Evolutionary conservation across 2,329 filamentous ascomycete species (phyloP), one percentile per base, ranked within the genome.

Genomic region (Shiraia sp.): DNA sequence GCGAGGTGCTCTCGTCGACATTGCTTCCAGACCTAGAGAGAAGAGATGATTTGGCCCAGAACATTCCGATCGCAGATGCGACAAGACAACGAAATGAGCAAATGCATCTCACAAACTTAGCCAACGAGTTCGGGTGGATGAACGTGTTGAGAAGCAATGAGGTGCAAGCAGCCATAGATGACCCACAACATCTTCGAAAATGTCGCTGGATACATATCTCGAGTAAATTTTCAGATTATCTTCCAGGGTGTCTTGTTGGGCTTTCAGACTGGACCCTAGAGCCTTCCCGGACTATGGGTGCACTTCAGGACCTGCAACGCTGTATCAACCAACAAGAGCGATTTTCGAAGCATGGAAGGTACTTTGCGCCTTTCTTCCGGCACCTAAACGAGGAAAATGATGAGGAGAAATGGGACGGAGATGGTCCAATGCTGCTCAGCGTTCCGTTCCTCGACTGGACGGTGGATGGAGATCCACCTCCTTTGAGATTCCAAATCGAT

Each of bases 181-280:
- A 70, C 32, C 40, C 60, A 10, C 43, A 55, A 15, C 45, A 65
- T 14, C 44, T 41, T 6, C 46, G 59, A 15, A 71, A 71, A 43
- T 69, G 63, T 43, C 57, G 70, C 14, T 73, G 71, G 72, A 70
- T 73, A 45, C 71, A 73, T 42, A 70, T 72, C 25, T 72, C 70
- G 0, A 70, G 66, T 49, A 72, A 72, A 37, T 71, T 66, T 32
- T 63, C 71, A 0, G 64, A 71, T 26, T 72, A 72, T 37, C 45
- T 72, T 12, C 54, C 58, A 27, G 67, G 64, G 30, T 67, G 58
- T 36, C 45, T 69, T 1, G 32, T 68, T 10, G 65, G 48, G 1
- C 47, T 69, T 1, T 66, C 59, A 6, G 57, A 68, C 27, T 68
- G 64, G 64, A 51, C 17, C 10, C 40, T 49, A n/a, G 43, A 57